Evolutionary conservation across 2,329 filamentous ascomycete genomes (phyloP).

Genomic region (Cladophialophora psammophila): DNA sequence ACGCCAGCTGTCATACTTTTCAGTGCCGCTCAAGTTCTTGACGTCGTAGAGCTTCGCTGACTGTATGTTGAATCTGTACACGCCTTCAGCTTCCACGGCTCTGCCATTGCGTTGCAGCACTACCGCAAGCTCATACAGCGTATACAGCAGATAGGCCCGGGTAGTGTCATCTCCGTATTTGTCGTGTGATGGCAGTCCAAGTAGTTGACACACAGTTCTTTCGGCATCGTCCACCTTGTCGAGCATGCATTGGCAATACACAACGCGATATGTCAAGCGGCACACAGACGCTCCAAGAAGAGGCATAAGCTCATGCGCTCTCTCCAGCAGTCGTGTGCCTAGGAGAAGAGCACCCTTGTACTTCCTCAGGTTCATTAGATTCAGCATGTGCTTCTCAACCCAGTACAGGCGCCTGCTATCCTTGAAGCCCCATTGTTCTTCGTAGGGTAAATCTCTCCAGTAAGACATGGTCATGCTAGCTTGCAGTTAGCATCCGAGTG

Average conservation of each 20-base stretch:
- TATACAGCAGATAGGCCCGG: constrained; percentile 14
- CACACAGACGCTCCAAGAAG: constrained; percentile 18
- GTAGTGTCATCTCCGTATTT: constrained; percentile 13
- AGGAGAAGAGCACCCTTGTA: constrained; percentile 27
- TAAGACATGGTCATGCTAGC: constrained; percentile 22
- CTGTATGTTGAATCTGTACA: constrained; percentile 21
- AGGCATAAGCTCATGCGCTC: constrained; percentile 14
- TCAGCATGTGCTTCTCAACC: constrained; percentile 27
- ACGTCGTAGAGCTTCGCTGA: constrained; percentile 11
- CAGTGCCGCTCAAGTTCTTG: constrained; percentile 1
- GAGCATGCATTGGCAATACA: constrained; percentile 15
- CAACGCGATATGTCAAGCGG: constrained; percentile 21
- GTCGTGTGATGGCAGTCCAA: constrained; percentile 17
- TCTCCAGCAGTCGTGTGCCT: constrained; percentile 16
- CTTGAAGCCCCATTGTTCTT: constrained; percentile 12
- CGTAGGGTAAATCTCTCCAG: constrained; percentile 11
- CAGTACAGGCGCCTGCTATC: constrained; percentile 18
- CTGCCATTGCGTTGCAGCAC: constrained; percentile 19
- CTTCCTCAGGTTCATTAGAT: constrained; percentile 19
- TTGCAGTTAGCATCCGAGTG: neutral
- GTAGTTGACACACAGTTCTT: constrained; percentile 15
- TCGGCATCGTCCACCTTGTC: constrained; percentile 26
- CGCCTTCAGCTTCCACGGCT: constrained; percentile 25
- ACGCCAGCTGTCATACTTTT: constrained; percentile 7
- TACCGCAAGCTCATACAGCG: constrained; percentile 17